Conservation (phyloP, 371 early-diverging fungal species). For the Mortierella sp. region DNA sequence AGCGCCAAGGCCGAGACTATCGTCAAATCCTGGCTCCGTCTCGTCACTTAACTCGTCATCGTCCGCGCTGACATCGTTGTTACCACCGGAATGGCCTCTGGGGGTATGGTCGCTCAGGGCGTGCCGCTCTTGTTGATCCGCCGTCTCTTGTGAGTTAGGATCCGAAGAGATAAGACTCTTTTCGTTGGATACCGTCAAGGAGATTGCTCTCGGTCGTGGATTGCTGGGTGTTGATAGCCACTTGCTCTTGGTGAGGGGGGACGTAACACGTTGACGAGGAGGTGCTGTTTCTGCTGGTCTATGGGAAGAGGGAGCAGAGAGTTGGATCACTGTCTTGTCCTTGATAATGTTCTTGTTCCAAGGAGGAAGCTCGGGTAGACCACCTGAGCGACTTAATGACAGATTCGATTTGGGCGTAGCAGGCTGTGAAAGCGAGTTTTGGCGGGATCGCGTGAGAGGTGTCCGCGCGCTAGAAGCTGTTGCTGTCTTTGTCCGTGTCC, state of each 20-base stretch:
- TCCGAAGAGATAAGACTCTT: neutral
- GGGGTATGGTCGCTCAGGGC: constrained; percentile 17
- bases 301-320: neutral
- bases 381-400: constrained; percentile 8
- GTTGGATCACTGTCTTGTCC: neutral
- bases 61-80: constrained; percentile 23
- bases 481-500: constrained; percentile 17
- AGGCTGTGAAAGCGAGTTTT: constrained; percentile 29
- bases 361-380: constrained; percentile 12
- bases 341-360: constrained; percentile 35
- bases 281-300: constrained; percentile 1
- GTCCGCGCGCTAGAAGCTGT: constrained; percentile 21
- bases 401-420: constrained; percentile 2
- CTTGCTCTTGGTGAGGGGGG: constrained; percentile 9
- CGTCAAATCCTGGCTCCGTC: constrained; percentile 22
- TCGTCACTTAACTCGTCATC: constrained; percentile 44
- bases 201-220: constrained; percentile 32
- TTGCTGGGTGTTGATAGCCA: constrained; percentile 12
- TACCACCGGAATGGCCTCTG: constrained; percentile 1
- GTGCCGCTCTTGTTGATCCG: constrained; percentile 3
- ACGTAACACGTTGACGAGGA: constrained; percentile 14
- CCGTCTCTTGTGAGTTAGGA: neutral
- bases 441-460: constrained; percentile 31
- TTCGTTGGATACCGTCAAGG: constrained; percentile 21
- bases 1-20: neutral